Percentiles rank a stretch among this genome's conserved stretches.
phyloP scores from a whole-genome alignment of 1,284 basidiomycete genomes.

The Rhodotorula mucilaginosa region DNA sequence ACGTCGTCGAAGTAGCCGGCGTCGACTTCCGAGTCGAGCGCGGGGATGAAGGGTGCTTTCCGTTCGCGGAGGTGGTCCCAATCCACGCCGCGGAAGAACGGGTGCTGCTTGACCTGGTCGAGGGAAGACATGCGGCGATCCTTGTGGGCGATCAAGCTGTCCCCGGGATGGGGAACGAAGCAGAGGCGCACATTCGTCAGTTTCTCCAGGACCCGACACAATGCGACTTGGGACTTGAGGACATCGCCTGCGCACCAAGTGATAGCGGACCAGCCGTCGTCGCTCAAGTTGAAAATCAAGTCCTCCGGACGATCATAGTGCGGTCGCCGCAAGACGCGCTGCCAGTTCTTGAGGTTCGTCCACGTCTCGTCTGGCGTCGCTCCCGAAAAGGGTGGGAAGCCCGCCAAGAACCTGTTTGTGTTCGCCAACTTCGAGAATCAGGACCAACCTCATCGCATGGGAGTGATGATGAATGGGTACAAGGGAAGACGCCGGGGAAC shows the following conservation, averaged over 20 bases:
- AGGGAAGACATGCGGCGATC: conserved; percentile 75
- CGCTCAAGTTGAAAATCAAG: conserved; percentile 92
- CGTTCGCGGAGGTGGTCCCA: conserved; percentile 76
- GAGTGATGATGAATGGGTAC: not conserved
- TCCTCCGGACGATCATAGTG: conserved; percentile 96
- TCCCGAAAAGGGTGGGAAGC: conserved; percentile 97
- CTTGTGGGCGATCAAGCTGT: conserved; percentile 69
- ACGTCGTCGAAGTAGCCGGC: conserved; percentile 99
- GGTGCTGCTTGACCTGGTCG: conserved; percentile 69
- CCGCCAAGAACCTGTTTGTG: conserved; percentile 50
- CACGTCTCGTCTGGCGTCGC: conserved; percentile 96
- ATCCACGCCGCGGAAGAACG: conserved; percentile 75
- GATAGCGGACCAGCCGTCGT: conserved; percentile 94
- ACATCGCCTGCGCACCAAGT: conserved; percentile 60
- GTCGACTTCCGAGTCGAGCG: conserved; percentile 90
- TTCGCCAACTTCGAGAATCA: not conserved
- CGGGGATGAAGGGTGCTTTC: conserved; percentile 91
- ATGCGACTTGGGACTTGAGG: too few species aligned
- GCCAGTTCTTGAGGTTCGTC: conserved; percentile 99
- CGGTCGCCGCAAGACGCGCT: conserved; percentile 77
- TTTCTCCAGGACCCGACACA: not conserved
- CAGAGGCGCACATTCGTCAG: not conserved
- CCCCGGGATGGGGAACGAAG: not conserved
- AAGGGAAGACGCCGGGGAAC: conserved; percentile 4
- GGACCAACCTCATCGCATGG: not conserved